A percentile compares a stretch with the other conserved stretches of the same genome.
phyloP scores from a whole-genome alignment of 768 basidiomycete genomes.

The Trametes sanguinea region DNA sequence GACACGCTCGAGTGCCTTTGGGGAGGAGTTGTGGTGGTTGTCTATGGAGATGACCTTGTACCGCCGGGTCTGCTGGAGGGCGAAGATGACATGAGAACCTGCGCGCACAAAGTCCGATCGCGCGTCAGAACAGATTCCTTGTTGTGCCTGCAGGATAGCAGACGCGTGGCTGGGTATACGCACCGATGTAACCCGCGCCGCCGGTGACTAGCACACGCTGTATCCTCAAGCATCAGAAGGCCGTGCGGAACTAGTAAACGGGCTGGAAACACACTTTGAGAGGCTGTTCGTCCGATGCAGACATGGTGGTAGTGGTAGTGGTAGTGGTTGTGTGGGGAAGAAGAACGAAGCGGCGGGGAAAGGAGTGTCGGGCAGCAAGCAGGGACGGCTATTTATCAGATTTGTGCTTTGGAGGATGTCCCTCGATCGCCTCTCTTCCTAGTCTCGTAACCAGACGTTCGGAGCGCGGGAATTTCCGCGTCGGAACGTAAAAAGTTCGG shows the following conservation, averaged over 20 bases:
- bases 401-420: background rate
- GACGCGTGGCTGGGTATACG: conserved; percentile 33
- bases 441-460: no score
- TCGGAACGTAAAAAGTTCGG: no score
- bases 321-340: background rate
- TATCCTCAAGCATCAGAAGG: conserved; percentile 8
- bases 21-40: conserved; percentile 91
- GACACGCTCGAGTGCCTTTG: conserved; percentile 72
- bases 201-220: conserved; percentile 73
- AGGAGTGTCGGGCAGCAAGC: background rate
- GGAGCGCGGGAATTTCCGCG: no score
- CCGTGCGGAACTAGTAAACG: background rate
- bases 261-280: conserved; percentile 20
- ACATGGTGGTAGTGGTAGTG: conserved; percentile 6
- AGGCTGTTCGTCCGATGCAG: conserved; percentile 18
- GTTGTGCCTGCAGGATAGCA: conserved; percentile 15
- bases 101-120: conserved; percentile 21
- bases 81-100: conserved; percentile 94
- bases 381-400: conserved; percentile 23
- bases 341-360: background rate
- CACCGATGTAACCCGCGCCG: conserved; percentile 88
- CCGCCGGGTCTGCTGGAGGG: conserved; percentile 79
- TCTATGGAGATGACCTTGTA: conserved; percentile 95
- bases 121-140: conserved; percentile 17
- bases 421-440: conserved; percentile 1